These are phyloP conservation scores for Backusella macrospora DNA, from an alignment of 192 early-diverging fungal genomes.

Conservation along the genomic window DNA sequence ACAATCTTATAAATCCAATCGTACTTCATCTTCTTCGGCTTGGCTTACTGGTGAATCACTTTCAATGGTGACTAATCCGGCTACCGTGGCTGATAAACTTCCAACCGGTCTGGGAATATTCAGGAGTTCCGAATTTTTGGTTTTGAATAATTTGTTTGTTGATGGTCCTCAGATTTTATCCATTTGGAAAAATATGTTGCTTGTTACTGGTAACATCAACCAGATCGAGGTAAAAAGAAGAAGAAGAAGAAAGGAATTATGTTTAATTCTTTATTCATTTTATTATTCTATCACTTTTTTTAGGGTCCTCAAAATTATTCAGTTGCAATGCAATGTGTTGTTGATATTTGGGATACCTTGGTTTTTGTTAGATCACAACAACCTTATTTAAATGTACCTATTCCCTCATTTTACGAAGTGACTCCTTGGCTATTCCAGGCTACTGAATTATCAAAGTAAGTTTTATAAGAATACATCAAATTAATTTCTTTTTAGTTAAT, in stretches of 20 bases:
- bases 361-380: conserved; percentile 52
- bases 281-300: background rate
- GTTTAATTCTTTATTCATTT: background rate
- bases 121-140: conserved; percentile 58
- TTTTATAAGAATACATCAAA: background rate
- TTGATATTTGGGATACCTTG: conserved; percentile 70
- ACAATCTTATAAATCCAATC: conserved; percentile 30
- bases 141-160: conserved; percentile 51
- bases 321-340: conserved; percentile 64
- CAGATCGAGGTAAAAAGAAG: conserved; percentile 54
- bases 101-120: conserved; percentile 50
- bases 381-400: conserved; percentile 54
- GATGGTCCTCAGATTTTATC: conserved; percentile 43
- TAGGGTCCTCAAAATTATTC: conserved; percentile 64
- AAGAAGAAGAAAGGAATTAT: background rate
- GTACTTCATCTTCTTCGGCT: conserved; percentile 37
- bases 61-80: conserved; percentile 22
- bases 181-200: conserved; percentile 82
- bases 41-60: conserved; percentile 21
- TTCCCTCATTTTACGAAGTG: conserved; percentile 77
- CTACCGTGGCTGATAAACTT: conserved; percentile 48
- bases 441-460: conserved; percentile 60
- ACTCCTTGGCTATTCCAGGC: conserved; percentile 80
- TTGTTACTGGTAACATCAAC: conserved; percentile 75
- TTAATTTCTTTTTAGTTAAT: conserved; percentile 2